Evolutionary conservation across 202 grass and related monocot genomes (phyloP).

Genomic region (Digitaria exilis): DNA sequence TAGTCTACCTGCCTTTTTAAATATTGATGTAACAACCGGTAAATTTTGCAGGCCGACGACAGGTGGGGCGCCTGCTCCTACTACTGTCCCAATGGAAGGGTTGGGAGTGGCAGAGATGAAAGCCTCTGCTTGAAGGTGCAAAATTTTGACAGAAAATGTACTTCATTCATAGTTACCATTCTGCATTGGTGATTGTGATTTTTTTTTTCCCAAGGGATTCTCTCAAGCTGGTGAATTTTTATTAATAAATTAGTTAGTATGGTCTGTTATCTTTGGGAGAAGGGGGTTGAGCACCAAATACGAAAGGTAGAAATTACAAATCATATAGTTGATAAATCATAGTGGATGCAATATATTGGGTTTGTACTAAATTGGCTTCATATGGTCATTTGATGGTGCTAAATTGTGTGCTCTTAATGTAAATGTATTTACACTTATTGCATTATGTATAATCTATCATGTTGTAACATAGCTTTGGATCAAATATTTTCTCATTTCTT

Average conservation of each 20-base stretch:
- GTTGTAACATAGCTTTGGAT: not conserved
- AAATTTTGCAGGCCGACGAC: slow-evolving; percentile 78
- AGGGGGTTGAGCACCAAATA: not conserved
- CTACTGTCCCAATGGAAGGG: slow-evolving; percentile 28
- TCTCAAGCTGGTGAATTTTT: not conserved
- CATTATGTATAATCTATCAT: not conserved
- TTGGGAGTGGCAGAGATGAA: slow-evolving; percentile 24
- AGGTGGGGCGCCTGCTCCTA: slow-evolving; percentile 62
- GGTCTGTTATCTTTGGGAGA: not conserved
- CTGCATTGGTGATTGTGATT: slow-evolving; percentile 2
- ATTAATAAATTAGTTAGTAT: slow-evolving; percentile 17
- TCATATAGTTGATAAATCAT: not conserved
- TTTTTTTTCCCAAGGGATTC: not conserved
- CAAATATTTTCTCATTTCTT: not conserved
- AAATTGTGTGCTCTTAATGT: not conserved
- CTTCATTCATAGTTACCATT: not conserved
- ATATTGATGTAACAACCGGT: not conserved
- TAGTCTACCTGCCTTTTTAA: not conserved
- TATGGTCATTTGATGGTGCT: not conserved
- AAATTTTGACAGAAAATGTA: not conserved
- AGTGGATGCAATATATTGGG: not conserved
- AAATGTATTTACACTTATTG: not conserved
- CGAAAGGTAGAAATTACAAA: not conserved
- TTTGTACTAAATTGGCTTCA: not conserved
- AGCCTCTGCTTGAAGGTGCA: slow-evolving; percentile 44